Evolutionary conservation across 192 early-diverging fungal species (phyloP).

Genomic region (Rhizophagus clarus): DNA sequence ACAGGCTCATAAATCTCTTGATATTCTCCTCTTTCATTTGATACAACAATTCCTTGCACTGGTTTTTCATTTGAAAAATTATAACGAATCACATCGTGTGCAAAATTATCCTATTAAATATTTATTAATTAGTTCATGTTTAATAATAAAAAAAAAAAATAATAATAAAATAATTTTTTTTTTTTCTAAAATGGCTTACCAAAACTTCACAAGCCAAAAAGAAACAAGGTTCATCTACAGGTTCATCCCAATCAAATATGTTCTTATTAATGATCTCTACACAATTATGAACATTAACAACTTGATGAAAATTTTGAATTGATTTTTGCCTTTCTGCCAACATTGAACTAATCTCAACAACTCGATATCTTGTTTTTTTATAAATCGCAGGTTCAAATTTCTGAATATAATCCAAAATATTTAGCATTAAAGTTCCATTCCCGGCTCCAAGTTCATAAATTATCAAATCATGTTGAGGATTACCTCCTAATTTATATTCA

Average conservation of each 20-base stretch:
- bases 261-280: conserved; percentile 87
- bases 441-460: conserved; percentile 97
- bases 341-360: conserved; percentile 91
- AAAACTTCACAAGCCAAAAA: conserved; percentile 97
- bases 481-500: conserved; percentile 68
- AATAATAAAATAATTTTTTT: no score
- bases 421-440: conserved; percentile 94
- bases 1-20: conserved; percentile 83
- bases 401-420: conserved; percentile 88
- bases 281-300: conserved; percentile 50
- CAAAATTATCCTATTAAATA: conserved; percentile 82
- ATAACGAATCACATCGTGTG: conserved; percentile 94
- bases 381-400: conserved; percentile 80
- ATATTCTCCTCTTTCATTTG: conserved; percentile 82
- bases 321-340: conserved; percentile 70
- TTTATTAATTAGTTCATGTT: conserved; percentile 2
- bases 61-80: conserved; percentile 71
- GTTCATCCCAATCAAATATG: conserved; percentile 87
- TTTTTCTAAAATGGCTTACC: no score
- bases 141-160: conserved; percentile 7
- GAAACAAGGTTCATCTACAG: conserved; percentile 77
- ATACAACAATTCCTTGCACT: conserved; percentile 79
- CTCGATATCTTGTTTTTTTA: conserved; percentile 75
- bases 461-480: conserved; percentile 66
- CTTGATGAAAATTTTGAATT: conserved; percentile 50